These are phyloP conservation scores for Colletotrichum sublineola DNA, from an alignment of 2,329 filamentous ascomycete species.

Conservation along the genomic window DNA sequence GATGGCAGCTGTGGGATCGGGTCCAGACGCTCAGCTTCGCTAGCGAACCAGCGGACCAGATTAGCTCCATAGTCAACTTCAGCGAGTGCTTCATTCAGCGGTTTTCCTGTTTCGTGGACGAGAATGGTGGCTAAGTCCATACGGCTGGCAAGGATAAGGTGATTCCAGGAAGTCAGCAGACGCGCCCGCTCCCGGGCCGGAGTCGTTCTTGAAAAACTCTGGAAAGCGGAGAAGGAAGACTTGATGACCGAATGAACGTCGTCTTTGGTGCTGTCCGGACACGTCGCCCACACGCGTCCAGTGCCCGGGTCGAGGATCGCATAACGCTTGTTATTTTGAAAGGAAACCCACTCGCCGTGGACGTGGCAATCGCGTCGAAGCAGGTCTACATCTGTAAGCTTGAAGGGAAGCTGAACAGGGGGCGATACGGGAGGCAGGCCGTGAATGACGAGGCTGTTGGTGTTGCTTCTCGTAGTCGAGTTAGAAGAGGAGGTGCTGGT, in stretches of 20 bases:
- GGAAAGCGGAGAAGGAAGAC: slow-evolving; percentile 54
- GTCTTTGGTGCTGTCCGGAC: slow-evolving; percentile 59
- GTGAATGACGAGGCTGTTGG: slow-evolving; percentile 21
- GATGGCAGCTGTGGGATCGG: slow-evolving; percentile 53
- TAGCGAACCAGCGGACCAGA: slow-evolving; percentile 70
- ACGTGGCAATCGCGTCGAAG: slow-evolving; percentile 64
- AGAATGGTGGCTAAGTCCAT: slow-evolving; percentile 57
- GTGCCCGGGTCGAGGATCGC: slow-evolving; percentile 67
- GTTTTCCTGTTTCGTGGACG: slow-evolving; percentile 68
- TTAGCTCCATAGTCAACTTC: slow-evolving; percentile 68
- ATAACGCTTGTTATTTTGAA: slow-evolving; percentile 62
- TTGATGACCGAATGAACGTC: slow-evolving; percentile 56
- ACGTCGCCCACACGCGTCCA: slow-evolving; percentile 63
- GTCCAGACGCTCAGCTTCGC: slow-evolving; percentile 63
- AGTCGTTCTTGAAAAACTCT: slow-evolving; percentile 53
- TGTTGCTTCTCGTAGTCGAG: slow-evolving; percentile 21
- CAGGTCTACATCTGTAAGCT: slow-evolving; percentile 62
- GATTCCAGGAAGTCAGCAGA: slow-evolving; percentile 54
- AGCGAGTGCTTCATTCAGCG: slow-evolving; percentile 64
- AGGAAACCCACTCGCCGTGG: slow-evolving; percentile 60
- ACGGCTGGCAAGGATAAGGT: slow-evolving; percentile 52
- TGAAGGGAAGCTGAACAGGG: slow-evolving; percentile 50
- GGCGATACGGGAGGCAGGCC: slow-evolving; percentile 21
- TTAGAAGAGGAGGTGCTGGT: slow-evolving; percentile 25
- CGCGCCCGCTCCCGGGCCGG: slow-evolving; percentile 53